Evolutionary conservation across 2,329 filamentous ascomycete genomes (phyloP), one percentile per base, ranked within the genome.

Genomic region (Colletotrichum sojae): DNA sequence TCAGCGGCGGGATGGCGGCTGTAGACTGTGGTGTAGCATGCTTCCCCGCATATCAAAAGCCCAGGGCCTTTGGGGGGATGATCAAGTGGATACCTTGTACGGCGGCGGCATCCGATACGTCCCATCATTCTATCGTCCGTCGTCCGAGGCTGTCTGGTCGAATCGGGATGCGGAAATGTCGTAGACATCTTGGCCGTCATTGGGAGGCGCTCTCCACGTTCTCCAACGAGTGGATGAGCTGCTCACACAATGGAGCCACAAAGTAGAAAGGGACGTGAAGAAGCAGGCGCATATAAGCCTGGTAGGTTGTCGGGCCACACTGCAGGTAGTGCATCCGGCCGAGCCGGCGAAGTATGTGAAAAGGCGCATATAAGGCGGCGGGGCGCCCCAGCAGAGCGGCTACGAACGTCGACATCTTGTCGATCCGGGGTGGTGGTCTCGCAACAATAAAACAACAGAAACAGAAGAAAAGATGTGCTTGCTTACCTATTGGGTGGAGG

Each of bases 401-500:
- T 12, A 8, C 5, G 16, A 36, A 43, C 13, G 12, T 31, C 27
- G 31, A 36, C 43, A 31, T 13, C 43, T 55, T 18, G 57, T 36
- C 31, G 13, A 45, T 18, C 31, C n/a, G 20, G 18, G 18, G 10
- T 16, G 20, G 22, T n/a, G 15, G 15, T 10, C 22, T 20, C 25
- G 9, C 13, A 5, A 3, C 4, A 3, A 8, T 2, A 18, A 27
- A 3, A 48, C 31, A 13, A 45, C 25, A 40, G 15, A 53, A n/a
- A 48, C 64, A 67, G 60, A 66, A 46, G 53, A 49, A 62, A 25
- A 12, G 27, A 22, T 60, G 49, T 13, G 71, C 83, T 80, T 16
- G 71, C 83, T 80, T 79, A 88, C 86, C 84, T 85, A 66, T 77
- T 73, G 69, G 85, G 83, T 39, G 83, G 81, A 25, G 86, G 86